phyloP scores from a whole-genome alignment of 805 yeast genomes.

The Suhomyces vadensis region DNA sequence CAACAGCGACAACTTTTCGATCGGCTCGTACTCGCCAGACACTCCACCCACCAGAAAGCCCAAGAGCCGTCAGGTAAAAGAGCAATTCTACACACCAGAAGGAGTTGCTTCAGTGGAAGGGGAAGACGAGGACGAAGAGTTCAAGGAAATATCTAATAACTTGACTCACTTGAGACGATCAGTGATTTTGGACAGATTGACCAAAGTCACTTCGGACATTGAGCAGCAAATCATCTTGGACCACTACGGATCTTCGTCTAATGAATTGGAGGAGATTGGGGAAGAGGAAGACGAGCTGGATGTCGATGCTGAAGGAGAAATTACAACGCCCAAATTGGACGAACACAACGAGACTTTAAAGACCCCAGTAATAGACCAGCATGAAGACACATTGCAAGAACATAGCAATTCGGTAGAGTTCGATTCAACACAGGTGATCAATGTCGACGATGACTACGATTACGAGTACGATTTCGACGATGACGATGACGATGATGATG shows the following conservation, averaged over 20 bases:
- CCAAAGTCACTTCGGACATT: constrained; percentile 41
- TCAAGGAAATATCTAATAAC: constrained; percentile 13
- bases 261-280: constrained; percentile 16
- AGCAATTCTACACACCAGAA: constrained; percentile 2
- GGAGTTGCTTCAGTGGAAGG: constrained; percentile 7
- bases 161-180: constrained; percentile 30
- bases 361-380: constrained; percentile 3
- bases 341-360: constrained; percentile 4
- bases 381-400: constrained; percentile 1
- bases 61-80: not conserved
- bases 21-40: constrained; percentile 41
- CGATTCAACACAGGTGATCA: constrained; percentile 3
- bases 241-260: constrained; percentile 8
- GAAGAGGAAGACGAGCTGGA: constrained; percentile 13
- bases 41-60: constrained; percentile 27
- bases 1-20: constrained; percentile 25
- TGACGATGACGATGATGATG: constrained; percentile 19
- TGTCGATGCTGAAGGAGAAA: constrained; percentile 5
- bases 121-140: constrained; percentile 13
- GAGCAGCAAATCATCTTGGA: constrained; percentile 28
- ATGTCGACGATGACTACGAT: constrained; percentile 7
- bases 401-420: not conserved
- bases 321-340: constrained; percentile 3
- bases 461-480: constrained; percentile 9
- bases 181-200: constrained; percentile 37